phyloP scores from a whole-genome alignment of 2,329 filamentous ascomycete species.

The Ceratocystis cacaofunesta region DNA sequence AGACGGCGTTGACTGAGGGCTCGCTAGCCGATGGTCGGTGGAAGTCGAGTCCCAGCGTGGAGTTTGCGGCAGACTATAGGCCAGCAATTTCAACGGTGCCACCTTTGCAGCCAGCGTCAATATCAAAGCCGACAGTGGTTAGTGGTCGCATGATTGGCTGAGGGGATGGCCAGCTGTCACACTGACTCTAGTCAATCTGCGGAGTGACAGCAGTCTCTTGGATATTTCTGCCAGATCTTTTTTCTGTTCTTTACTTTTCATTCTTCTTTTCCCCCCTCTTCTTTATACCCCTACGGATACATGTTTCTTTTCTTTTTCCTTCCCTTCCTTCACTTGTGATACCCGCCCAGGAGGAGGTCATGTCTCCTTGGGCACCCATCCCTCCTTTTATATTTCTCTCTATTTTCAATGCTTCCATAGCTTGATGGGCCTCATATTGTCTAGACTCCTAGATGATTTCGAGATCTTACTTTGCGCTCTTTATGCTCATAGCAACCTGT shows the following conservation, averaged over 20 bases:
- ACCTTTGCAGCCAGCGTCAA: slow-evolving; percentile 3
- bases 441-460: too few relatives aligned
- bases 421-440: not conserved
- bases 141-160: slow-evolving; percentile 38
- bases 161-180: slow-evolving; percentile 16
- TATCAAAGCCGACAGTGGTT: slow-evolving; percentile 34
- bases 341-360: slow-evolving; percentile 10
- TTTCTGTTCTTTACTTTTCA: slow-evolving; percentile 6
- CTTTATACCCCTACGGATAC: slow-evolving; percentile 13
- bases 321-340: slow-evolving; percentile 15
- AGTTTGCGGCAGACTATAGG: slow-evolving; percentile 21
- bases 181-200: not conserved
- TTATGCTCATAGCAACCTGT: too few relatives aligned
- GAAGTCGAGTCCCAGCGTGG: slow-evolving; percentile 31
- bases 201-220: not conserved
- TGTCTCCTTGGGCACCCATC: slow-evolving; percentile 11
- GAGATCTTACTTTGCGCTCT: not conserved
- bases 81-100: not conserved
- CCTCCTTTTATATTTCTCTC: not conserved
- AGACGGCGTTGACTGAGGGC: slow-evolving; percentile 31
- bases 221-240: not conserved
- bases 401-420: slow-evolving; percentile 9
- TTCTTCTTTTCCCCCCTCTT: slow-evolving; percentile 19
- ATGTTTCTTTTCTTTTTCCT: slow-evolving; percentile 3
- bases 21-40: slow-evolving; percentile 25